A percentile compares a stretch with the other conserved stretches of the same genome.
Evolutionary conservation across 2,329 filamentous ascomycete species (phyloP).

Genomic region (Westerdykella sp.): DNA sequence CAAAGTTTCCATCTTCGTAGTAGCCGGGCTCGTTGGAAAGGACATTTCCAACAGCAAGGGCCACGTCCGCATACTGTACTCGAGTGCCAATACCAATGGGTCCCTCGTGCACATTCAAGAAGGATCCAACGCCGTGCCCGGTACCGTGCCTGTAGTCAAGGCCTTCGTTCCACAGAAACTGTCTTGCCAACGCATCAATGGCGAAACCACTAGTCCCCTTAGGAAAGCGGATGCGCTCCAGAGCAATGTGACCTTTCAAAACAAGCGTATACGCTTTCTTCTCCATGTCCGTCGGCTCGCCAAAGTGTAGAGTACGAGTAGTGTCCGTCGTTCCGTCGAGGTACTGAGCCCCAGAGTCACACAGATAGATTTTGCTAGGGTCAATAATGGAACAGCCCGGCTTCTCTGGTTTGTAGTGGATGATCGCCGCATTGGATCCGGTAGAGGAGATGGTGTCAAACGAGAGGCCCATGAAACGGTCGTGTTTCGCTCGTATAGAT

Average conservation of each 20-base stretch:
- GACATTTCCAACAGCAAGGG: conserved; percentile 86
- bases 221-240: conserved; percentile 82
- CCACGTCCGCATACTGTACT: conserved; percentile 84
- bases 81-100: conserved; percentile 94
- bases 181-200: conserved; percentile 78
- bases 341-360: conserved; percentile 96
- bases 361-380: conserved; percentile 80
- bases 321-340: conserved; percentile 94
- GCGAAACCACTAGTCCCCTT: conserved; percentile 94
- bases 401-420: conserved; percentile 84
- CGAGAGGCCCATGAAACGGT: conserved; percentile 81
- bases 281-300: conserved; percentile 74
- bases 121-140: conserved; percentile 91
- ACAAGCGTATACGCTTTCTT: conserved; percentile 89
- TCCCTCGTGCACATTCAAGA: conserved; percentile 93
- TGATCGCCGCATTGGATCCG: conserved; percentile 85
- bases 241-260: conserved; percentile 84
- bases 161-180: conserved; percentile 87
- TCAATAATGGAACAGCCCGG: conserved; percentile 79
- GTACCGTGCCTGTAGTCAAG: conserved; percentile 95
- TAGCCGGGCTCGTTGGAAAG: conserved; percentile 95
- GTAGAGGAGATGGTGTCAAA: conserved; percentile 97
- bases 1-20: conserved; percentile 92
- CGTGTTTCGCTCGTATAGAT: conserved; percentile 59
- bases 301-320: conserved; percentile 89